phyloP scores from a whole-genome alignment of 2,329 filamentous ascomycete genomes.

The Fusarium coicis region DNA sequence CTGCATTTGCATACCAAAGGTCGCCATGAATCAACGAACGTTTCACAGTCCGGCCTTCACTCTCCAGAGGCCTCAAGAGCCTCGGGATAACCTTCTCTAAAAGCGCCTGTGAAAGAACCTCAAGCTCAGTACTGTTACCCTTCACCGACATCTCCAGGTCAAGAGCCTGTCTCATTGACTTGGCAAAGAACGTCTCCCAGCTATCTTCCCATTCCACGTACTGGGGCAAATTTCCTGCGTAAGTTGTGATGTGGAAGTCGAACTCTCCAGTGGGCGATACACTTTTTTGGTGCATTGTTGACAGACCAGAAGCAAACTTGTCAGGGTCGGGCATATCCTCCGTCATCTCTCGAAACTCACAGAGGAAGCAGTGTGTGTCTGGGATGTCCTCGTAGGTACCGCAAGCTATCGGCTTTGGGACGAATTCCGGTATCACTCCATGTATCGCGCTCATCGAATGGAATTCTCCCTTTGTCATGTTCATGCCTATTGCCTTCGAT shows the following conservation, averaged over 20 bases:
- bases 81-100: neutral
- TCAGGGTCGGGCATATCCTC: neutral
- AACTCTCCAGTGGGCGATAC: neutral
- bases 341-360: neutral
- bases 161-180: neutral
- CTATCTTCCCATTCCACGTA: neutral
- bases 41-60: fast-evolving
- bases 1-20: neutral
- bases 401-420: neutral
- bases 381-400: neutral
- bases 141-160: neutral
- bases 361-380: neutral
- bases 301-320: neutral
- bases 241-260: neutral
- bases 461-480: neutral
- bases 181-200: neutral
- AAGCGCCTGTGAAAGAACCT: fast-evolving
- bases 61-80: neutral
- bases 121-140: fast-evolving
- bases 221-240: neutral
- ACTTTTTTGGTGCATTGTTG: neutral
- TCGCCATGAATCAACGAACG: fast-evolving
- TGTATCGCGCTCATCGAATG: neutral
- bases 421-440: fast-evolving
- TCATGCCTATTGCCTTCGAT: neutral